Percentiles rank a stretch among this genome's conserved stretches.
Conservation (phyloP, 1,284 basidiomycete genomes). For the Cryptococcus jaspeensis region DNA sequence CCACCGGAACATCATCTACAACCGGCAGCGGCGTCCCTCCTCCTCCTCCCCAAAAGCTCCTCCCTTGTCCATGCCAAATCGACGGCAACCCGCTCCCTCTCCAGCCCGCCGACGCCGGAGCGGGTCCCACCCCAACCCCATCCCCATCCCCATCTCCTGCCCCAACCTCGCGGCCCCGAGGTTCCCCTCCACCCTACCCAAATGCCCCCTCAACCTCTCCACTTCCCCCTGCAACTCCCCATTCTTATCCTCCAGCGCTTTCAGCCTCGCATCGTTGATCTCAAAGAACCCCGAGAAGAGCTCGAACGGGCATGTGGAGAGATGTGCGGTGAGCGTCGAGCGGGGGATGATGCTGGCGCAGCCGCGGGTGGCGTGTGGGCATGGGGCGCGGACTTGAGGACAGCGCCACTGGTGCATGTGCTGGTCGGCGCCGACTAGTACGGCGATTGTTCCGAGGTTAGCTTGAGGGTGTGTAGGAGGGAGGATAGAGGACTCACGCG, state of each 20-base stretch:
- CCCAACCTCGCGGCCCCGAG: constrained; percentile 5
- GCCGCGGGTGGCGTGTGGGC: constrained; percentile 58
- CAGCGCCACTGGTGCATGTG: constrained; percentile 36
- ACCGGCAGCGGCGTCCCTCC: neutral
- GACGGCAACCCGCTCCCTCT: no score
- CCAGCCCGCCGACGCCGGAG: no score
- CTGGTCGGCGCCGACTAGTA: constrained; percentile 16
- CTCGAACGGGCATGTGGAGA: constrained; percentile 61
- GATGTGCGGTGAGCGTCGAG: constrained; percentile 54
- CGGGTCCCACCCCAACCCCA: neutral
- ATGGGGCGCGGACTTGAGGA: constrained; percentile 52
- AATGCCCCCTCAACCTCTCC: constrained; percentile 61
- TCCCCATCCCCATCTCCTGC: constrained; percentile 49
- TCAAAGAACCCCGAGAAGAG: constrained; percentile 62
- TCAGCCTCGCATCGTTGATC: constrained; percentile 54
- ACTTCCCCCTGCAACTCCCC: constrained; percentile 61
- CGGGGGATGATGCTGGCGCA: constrained; percentile 60
- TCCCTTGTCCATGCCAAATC: no score
- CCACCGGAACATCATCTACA: no score
- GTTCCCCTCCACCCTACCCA: constrained; percentile 54
- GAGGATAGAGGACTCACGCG: constrained; percentile 9
- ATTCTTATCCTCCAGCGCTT: constrained; percentile 51
- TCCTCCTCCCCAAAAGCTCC: neutral
- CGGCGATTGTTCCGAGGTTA: neutral
- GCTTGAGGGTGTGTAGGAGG: neutral